Evolutionary conservation across 768 basidiomycete genomes (phyloP).

Genomic region (Amanita thiersii): DNA sequence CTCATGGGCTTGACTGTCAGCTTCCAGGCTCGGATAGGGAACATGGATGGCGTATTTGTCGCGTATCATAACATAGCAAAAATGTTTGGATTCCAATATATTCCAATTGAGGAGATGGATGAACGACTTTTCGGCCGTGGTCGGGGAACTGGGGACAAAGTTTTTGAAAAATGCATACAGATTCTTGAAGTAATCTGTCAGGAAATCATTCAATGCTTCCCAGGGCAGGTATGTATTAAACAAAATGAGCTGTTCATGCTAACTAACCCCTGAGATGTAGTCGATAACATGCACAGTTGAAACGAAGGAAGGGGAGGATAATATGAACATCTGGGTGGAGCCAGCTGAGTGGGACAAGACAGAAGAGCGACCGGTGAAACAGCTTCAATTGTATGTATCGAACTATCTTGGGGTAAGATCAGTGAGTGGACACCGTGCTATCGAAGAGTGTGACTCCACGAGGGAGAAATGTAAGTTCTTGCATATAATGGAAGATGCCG

Average conservation of each 20-base stretch:
- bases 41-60: slow-evolving; percentile 92
- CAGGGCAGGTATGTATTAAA: slow-evolving; percentile 43
- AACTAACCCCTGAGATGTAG: slow-evolving; percentile 18
- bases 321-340: slow-evolving; percentile 61
- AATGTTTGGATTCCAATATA: slow-evolving; percentile 92
- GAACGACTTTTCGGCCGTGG: slow-evolving; percentile 57
- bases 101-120: slow-evolving; percentile 86
- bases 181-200: slow-evolving; percentile 62
- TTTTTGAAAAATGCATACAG: slow-evolving; percentile 68
- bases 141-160: slow-evolving; percentile 51
- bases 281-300: slow-evolving; percentile 57
- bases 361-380: slow-evolving; percentile 40
- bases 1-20: slow-evolving; percentile 26
- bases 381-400: slow-evolving; percentile 42
- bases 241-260: background rate
- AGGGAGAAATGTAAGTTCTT: slow-evolving; percentile 6
- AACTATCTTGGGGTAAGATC: slow-evolving; percentile 14
- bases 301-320: slow-evolving; percentile 31
- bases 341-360: slow-evolving; percentile 40
- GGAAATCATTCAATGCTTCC: slow-evolving; percentile 53
- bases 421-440: slow-evolving; percentile 13
- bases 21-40: slow-evolving; percentile 92
- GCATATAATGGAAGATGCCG: background rate
- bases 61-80: slow-evolving; percentile 83
- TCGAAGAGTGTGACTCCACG: slow-evolving; percentile 10